These are phyloP conservation scores for Fistulinella prunicolor DNA, from an alignment of 768 basidiomycete species.

Conservation along the genomic window DNA sequence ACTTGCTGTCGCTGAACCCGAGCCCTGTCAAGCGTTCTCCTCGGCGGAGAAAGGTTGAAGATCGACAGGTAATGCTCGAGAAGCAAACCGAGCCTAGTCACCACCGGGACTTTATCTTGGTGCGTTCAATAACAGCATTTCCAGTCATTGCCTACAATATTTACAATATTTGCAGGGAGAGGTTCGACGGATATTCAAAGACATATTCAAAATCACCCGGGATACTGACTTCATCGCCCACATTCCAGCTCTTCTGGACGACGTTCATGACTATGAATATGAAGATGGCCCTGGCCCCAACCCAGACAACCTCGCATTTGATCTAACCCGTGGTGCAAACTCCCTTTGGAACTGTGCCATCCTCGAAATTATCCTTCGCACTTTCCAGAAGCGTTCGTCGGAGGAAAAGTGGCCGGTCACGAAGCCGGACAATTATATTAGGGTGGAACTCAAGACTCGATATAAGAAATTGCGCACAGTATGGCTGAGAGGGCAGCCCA, in stretches of 20 bases:
- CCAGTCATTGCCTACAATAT: no score
- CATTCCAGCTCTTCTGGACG: background rate
- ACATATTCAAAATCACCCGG: conserved; percentile 1
- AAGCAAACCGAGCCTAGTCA: background rate
- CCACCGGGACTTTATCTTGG: conserved; percentile 6
- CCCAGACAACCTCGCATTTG: background rate
- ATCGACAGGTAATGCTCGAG: background rate
- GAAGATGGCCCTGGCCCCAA: conserved; percentile 6
- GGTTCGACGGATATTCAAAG: conserved; percentile 11
- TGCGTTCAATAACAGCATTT: background rate
- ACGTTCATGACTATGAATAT: conserved; percentile 5
- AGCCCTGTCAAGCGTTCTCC: background rate
- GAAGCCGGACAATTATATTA: conserved; percentile 1
- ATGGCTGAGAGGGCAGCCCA: background rate
- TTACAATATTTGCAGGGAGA: background rate
- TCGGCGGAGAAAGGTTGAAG: background rate
- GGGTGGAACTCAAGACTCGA: background rate
- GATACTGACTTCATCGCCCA: conserved; percentile 8
- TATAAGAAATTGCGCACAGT: conserved; percentile 6
- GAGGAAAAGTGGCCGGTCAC: conserved; percentile 1
- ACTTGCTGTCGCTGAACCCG: no score
- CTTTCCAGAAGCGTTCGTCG: background rate
- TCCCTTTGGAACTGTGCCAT: conserved; percentile 7
- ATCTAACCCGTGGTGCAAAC: background rate
- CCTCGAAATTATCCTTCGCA: background rate